Base-by-base conservation (phyloP, 2,329 filamentous ascomycete genomes). In the Herpotrichia juniperi region DNA sequence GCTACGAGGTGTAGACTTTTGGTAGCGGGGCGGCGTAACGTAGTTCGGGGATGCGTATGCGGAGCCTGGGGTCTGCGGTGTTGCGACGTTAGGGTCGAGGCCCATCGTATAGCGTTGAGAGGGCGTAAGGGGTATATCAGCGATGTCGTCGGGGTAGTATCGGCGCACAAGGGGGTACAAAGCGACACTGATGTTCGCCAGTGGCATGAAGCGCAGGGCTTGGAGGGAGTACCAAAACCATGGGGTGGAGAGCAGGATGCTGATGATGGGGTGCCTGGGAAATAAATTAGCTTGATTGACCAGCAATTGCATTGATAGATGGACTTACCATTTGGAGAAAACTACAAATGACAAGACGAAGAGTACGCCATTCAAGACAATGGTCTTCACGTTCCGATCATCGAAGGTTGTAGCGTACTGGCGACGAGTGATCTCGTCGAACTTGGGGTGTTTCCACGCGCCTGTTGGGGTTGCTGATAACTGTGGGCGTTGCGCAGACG, bases 101-200 rank as follows among this genome's bases (percentile, higher is more conserved):
- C 92, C 93, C 46, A 99, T 85, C 12, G 96, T 83, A 58, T 87
- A 83, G 55, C 93, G 89, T 78, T 97, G 94, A 11, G 87, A 86
- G n/a, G 90, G 87, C 1, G 93, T 97, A 60, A 99, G 83, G 55
- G 93, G 87, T 45, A 99, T 96, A 72, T 99, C 94, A 73, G 87
- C 80, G 57, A 97, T 83, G 57, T 92, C 83, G 73, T 97, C 94
- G 61, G 68, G 67, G 49, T 63, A 65, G 62, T 69, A 71, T 37
- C 83, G 81, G 57, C 87, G 84, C 64, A 91, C 75, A 11, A 96
- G 82, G 2, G 93, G 94, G 40, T 86, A 78, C 51, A 90, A 77
- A 31, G 91, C 89, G 48, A 87, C 65, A 56, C 78, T 69, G 47
- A 96, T 89, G 74, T 96, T 96, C 53, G 63, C 35, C 46, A 73